phyloP scores from a whole-genome alignment of 495 filamentous ascomycete genomes.

The Aspergillus bridgeri region DNA sequence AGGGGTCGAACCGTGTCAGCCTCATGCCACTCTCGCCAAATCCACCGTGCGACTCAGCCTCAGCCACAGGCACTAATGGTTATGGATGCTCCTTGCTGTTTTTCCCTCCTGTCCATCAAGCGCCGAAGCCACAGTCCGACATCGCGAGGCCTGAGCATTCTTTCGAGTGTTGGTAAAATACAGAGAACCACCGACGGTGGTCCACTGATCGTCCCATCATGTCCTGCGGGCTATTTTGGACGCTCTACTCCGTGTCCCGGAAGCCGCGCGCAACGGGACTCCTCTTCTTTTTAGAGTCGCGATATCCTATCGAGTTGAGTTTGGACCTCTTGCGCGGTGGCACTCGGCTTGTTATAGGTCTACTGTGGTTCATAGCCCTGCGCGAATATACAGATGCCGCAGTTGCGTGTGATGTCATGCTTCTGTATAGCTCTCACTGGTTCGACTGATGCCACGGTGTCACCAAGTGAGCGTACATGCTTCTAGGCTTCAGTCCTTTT shows the following conservation, averaged over 20 bases:
- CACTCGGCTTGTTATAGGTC: neutral
- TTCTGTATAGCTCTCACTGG: neutral
- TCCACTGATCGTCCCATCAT: neutral
- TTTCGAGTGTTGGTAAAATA: neutral
- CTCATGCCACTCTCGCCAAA: neutral
- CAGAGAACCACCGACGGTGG: neutral
- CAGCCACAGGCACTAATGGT: constrained; percentile 20
- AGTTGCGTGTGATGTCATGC: neutral
- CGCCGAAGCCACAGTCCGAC: neutral
- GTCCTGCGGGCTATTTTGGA: neutral
- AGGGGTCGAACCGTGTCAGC: constrained; percentile 3
- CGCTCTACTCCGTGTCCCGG: neutral
- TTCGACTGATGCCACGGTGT: neutral
- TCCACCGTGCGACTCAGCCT: constrained; percentile 16
- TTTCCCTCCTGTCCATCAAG: neutral
- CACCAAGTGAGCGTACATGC: neutral
- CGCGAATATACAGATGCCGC: too few relatives aligned
- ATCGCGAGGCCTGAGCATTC: neutral
- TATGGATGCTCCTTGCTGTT: constrained; percentile 5
- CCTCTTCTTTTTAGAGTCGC: neutral
- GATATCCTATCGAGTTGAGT: neutral
- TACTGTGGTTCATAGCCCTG: neutral
- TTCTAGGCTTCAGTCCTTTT: neutral
- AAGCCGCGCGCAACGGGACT: neutral
- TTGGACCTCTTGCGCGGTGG: too few relatives aligned